Evolutionary conservation across 495 filamentous ascomycete genomes (phyloP).

Genomic region (Penicillium simplicissimum): DNA sequence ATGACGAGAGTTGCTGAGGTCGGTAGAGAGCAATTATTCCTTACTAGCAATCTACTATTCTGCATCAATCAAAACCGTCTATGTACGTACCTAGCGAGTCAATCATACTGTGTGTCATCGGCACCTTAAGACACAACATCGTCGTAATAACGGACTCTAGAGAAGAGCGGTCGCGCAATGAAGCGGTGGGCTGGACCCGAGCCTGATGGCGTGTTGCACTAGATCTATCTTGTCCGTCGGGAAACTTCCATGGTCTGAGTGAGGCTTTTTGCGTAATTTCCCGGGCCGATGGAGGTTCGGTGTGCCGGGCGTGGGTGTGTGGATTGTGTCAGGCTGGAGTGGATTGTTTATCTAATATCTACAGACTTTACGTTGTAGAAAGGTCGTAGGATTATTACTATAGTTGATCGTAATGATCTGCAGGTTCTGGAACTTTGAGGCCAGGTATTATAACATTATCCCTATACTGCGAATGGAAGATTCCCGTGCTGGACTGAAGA

Average conservation of each 20-base stretch:
- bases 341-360: background rate
- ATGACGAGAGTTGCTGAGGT: too few species aligned
- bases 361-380: background rate
- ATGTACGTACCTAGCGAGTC: background rate
- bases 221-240: background rate
- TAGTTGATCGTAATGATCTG: background rate
- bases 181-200: background rate
- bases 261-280: conserved; percentile 2
- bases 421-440: background rate
- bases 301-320: conserved; percentile 5
- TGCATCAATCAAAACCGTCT: too few species aligned
- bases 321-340: background rate
- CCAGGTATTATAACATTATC: too few species aligned
- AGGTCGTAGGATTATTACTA: too few species aligned
- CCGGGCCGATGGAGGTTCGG: conserved; percentile 10
- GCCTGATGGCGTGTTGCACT: background rate
- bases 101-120: background rate
- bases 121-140: background rate
- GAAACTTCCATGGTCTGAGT: background rate
- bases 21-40: too few species aligned
- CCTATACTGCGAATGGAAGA: too few species aligned
- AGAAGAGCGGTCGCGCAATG: background rate
- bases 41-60: too few species aligned
- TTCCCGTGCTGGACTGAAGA: too few species aligned
- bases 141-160: background rate